These are phyloP conservation scores for Oenanthe sinensis DNA, from an alignment of 129 eudicot genomes.

Conservation along the genomic window DNA sequence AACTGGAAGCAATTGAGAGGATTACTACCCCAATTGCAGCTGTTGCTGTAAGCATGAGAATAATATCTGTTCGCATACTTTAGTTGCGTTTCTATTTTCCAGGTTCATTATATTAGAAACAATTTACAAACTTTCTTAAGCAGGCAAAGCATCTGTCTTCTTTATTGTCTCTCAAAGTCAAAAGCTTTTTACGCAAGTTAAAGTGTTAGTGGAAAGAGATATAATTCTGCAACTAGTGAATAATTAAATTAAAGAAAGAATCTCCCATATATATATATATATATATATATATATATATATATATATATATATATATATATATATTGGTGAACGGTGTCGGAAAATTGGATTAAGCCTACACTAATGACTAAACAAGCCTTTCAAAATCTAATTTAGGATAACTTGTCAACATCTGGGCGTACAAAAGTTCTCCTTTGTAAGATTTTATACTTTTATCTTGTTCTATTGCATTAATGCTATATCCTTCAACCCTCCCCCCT, in stretches of 20 bases:
- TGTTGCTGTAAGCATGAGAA: conserved; percentile 71
- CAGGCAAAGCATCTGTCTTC: neutral
- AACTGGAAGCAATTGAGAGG: conserved; percentile 78
- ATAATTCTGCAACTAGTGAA: neutral
- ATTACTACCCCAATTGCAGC: conserved; percentile 81
- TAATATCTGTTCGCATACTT: neutral
- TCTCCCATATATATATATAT: too few species aligned
- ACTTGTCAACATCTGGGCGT: neutral
- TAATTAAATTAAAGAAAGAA: too few species aligned
- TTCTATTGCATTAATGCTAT: neutral
- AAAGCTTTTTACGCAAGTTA: too few species aligned
- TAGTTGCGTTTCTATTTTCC: neutral
- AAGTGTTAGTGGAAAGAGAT: neutral
- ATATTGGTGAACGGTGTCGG: neutral
- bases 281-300: too few species aligned
- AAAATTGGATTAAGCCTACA: neutral
- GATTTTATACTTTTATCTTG: neutral
- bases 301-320: too few species aligned
- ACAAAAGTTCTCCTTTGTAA: neutral
- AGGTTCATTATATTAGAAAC: neutral
- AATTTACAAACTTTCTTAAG: neutral
- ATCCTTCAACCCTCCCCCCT: neutral
- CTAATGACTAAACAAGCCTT: neutral
- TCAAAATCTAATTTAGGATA: neutral
- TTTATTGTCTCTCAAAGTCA: neutral